Base-by-base conservation (phyloP, 2,329 filamentous ascomycete genomes). In the Torrubiellomyces zombiae region DNA sequence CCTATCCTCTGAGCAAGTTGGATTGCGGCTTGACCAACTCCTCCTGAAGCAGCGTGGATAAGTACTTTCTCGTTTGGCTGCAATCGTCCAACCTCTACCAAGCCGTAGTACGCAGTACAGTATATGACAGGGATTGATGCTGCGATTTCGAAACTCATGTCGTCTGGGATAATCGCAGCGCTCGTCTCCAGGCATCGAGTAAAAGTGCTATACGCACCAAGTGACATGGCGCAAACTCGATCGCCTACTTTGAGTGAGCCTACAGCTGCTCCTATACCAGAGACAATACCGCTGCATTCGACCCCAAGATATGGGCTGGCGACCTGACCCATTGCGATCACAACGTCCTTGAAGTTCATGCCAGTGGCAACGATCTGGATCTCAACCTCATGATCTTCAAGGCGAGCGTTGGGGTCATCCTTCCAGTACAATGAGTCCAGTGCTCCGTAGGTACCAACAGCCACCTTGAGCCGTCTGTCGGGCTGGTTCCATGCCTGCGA, bases 361-460 rank as follows among this genome's bases (percentile, higher is more conserved):
- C 56, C 55, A 1, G 52, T 44, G 4, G 53, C 53, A 16, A 45
- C 47, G 9, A 59, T 46, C 26, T 54, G 48, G 24, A 60, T 48
- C 34, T 59, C 54, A 7, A 60, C 36, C 18, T 57, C 43, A 10
- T 51, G 40, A 1, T 35, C 40, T 0, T 35, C 40, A n/a, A 57
- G 30, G 8, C 44, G 40, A 10, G 34, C 7, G 9, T 36, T 34
- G 1, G 29, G 13, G 10, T 41, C 34, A 12, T 56, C 52, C 16
- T 51, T 47, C 28, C 50, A 59, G 35, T 54, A 53, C 2, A 55
- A 29, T 0, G 47, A 51, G 26, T 57, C 53, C 4, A 55, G 39
- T 1, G 48, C 46, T 4, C 52, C 53, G 1, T 45, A 34, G 0
- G 44, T 47, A 1, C 51, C 48, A 7, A 63, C 47, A n/a, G 50